Base-by-base conservation (phyloP, 2,329 filamentous ascomycete genomes). In the Hypoxylon sp. region DNA sequence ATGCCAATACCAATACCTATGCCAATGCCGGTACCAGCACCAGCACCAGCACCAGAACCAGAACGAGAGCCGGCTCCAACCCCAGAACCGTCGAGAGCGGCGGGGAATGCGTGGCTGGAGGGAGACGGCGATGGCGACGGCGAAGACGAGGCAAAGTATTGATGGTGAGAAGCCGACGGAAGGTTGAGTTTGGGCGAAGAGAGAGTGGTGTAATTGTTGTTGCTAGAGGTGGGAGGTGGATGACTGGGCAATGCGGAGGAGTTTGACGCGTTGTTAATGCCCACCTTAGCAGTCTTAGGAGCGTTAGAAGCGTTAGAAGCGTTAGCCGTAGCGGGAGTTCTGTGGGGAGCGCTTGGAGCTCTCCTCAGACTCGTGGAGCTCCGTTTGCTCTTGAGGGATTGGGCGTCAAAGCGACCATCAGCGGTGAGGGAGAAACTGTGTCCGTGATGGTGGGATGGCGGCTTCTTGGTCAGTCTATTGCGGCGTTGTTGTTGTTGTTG, bases 351-450 rank as follows among this genome's bases (percentile, higher is more conserved):
- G 77, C 85, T 88, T 70, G 87, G 86, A 75, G 85, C 82, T 76
- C 86, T 84, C 76, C 82, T 84, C 76, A 89, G 81, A 77, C 85
- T 89, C 73, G 85, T 83, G 71, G 87, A 88, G 84, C 87, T 89
- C 78, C 84, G 83, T 82, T 88, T 85, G 81, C 85, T 88, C 78
- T 83, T 82, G 72, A 89, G 79, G 71, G 85, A 87, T 73, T 81
- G 81, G 78, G 83, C 80, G 80, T 88, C 85, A 80, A 82, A 81
- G 72, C 80, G 78, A 79, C 81, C 79, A 80, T 87, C 84, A 80
- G 84, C 78, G 81, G 74, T 81, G 64, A 70, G 62, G 16, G 74
- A 81, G 51, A 79, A 83, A 68, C 83, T 80, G 74, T 84, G 81
- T 64, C 82, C 78, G 70, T 82, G 79, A 48, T 61, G 79, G 69